A percentile compares a stretch with the other conserved stretches of the same genome.
phyloP scores from a whole-genome alignment of 1,139 yeast genomes.

The Arxiozyma telluris region DNA sequence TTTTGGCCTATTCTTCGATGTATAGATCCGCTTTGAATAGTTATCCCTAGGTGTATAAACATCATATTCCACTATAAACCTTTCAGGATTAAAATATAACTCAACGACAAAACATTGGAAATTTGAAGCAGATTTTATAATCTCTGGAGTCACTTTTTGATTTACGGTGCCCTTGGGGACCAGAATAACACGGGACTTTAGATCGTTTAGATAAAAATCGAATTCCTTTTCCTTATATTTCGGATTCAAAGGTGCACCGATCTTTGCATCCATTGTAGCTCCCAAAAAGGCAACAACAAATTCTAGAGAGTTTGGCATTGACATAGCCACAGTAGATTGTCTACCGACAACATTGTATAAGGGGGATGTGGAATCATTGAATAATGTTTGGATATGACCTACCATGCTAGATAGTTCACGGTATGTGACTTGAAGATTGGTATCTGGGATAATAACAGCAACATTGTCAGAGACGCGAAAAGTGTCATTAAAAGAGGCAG shows the following conservation, averaged over 20 bases:
- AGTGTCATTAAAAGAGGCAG: conserved; percentile 27
- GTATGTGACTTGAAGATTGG: conserved; percentile 33
- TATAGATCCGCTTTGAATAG: conserved; percentile 24
- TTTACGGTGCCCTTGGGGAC: conserved; percentile 42
- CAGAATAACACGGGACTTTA: conserved; percentile 45
- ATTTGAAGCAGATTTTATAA: conserved; percentile 42
- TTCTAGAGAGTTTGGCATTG: conserved; percentile 52
- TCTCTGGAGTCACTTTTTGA: conserved; percentile 31
- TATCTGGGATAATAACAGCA: conserved; percentile 36
- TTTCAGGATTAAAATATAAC: conserved; percentile 36
- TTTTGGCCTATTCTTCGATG: conserved; percentile 27
- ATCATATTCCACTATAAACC: conserved; percentile 36
- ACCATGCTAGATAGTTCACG: conserved; percentile 34
- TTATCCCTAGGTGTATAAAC: conserved; percentile 30
- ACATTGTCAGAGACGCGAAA: conserved; percentile 31
- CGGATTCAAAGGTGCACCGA: conserved; percentile 61
- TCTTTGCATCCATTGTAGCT: conserved; percentile 43
- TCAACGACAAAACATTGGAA: conserved; percentile 43
- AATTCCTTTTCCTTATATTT: conserved; percentile 50
- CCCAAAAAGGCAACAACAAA: conserved; percentile 47
- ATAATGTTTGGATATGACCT: conserved; percentile 37
- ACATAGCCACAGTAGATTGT: conserved; percentile 47
- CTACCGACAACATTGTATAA: conserved; percentile 24
- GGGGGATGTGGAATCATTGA: conserved; percentile 35
- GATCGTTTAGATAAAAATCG: conserved; percentile 52